Evolutionary conservation across 176 grass and related monocot genomes (phyloP).

Genomic region (Calamus simplicifolius): DNA sequence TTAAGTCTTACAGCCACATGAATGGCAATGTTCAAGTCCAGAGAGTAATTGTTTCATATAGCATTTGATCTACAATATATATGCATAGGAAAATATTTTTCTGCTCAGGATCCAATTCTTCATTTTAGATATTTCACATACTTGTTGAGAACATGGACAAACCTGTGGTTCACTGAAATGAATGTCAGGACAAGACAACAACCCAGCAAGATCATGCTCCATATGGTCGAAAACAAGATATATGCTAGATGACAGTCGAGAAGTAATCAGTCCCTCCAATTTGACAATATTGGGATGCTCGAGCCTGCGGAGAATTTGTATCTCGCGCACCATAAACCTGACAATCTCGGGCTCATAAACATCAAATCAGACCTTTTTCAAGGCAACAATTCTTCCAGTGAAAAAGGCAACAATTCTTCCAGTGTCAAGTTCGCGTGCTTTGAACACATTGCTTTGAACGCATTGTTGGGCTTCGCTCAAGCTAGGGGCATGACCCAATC

Average conservation of each 20-base stretch:
- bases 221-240: conserved; percentile 57
- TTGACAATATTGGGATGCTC: conserved; percentile 48
- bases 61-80: conserved; percentile 65
- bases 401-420: no score
- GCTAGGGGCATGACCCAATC: no score
- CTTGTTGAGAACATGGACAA: not conserved
- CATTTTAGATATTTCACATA: no score
- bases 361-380: conserved; percentile 46
- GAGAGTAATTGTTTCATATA: conserved; percentile 83
- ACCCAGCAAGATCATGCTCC: conserved; percentile 49
- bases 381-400: conserved; percentile 32
- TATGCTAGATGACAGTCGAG: conserved; percentile 32
- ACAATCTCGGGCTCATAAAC: conserved; percentile 40
- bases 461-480: no score
- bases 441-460: conserved; percentile 52
- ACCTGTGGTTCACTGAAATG: conserved; percentile 38
- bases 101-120: not conserved
- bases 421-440: conserved; percentile 32
- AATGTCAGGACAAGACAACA: conserved; percentile 35
- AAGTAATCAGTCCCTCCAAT: conserved; percentile 48
- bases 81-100: not conserved
- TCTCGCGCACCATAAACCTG: conserved; percentile 41
- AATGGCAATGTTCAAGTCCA: conserved; percentile 83
- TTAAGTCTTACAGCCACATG: no score
- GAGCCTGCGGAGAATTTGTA: conserved; percentile 40